Conservation (phyloP, 495 filamentous ascomycete genomes). For the Pseudomonodictys pantanalensis region DNA sequence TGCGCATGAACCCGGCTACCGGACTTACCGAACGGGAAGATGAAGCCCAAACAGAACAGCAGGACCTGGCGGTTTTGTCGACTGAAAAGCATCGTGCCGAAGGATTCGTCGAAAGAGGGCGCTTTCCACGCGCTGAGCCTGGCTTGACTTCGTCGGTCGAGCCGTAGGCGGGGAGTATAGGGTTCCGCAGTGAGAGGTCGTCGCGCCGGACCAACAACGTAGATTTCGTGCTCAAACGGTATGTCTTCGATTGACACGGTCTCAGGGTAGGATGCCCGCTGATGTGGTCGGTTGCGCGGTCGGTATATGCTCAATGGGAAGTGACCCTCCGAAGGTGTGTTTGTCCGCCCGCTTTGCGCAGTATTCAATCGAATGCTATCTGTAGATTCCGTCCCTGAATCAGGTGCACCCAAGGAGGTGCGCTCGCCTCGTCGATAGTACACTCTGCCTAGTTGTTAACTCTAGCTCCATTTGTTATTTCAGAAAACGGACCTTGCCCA, state of each 20-base stretch:
- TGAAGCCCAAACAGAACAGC: slow-evolving; percentile 83
- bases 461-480: slow-evolving; percentile 39
- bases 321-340: slow-evolving; percentile 36
- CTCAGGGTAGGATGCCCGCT: slow-evolving; percentile 20
- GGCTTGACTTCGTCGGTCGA: slow-evolving; percentile 55
- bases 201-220: slow-evolving; percentile 24
- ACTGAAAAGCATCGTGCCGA: slow-evolving; percentile 57
- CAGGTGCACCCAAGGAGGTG: slow-evolving; percentile 31
- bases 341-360: slow-evolving; percentile 30
- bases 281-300: slow-evolving; percentile 38
- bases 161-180: slow-evolving; percentile 74
- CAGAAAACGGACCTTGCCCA: slow-evolving; percentile 54
- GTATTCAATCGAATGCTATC: slow-evolving; percentile 28
- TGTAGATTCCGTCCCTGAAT: slow-evolving; percentile 19
- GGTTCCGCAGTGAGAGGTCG: slow-evolving; percentile 27
- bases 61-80: slow-evolving; percentile 77
- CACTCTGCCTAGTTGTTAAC: slow-evolving; percentile 18
- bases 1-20: background rate
- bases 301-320: slow-evolving; percentile 43
- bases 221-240: slow-evolving; percentile 24
- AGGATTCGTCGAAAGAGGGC: slow-evolving; percentile 64
- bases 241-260: slow-evolving; percentile 19
- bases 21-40: slow-evolving; percentile 73
- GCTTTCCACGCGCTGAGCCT: slow-evolving; percentile 53
- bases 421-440: slow-evolving; percentile 39